Evolutionary conservation across 1,284 basidiomycete genomes (phyloP).

Genomic region (Puccinia hordei): DNA sequence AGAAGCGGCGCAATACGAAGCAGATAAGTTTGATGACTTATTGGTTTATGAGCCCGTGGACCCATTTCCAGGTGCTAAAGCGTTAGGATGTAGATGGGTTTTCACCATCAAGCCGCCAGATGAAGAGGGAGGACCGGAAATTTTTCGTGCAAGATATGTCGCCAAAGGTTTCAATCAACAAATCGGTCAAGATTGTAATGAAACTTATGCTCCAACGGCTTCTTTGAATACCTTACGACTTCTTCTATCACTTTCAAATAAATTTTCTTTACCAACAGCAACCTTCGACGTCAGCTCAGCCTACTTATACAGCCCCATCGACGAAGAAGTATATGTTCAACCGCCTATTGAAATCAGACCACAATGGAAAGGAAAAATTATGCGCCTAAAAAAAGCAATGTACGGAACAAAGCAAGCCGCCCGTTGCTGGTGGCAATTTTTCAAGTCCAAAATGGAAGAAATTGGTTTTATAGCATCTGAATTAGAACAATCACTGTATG

Average conservation of each 20-base stretch:
- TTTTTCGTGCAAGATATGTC: background rate
- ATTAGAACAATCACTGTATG: background rate
- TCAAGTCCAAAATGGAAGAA: background rate
- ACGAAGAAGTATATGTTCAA: no score
- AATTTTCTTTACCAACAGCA: background rate
- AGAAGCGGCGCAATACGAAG: background rate
- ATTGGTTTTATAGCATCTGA: background rate
- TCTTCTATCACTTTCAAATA: background rate
- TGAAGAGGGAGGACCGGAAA: background rate
- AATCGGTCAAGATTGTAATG: background rate
- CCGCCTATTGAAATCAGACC: no score
- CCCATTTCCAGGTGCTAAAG: background rate
- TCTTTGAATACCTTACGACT: background rate
- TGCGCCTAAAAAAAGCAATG: conserved; percentile 13
- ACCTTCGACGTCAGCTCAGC: conserved; percentile 17
- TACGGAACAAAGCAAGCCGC: conserved; percentile 18
- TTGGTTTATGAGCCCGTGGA: background rate
- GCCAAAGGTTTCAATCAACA: conserved; percentile 11
- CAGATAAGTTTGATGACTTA: background rate
- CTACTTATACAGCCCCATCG: background rate
- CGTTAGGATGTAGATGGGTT: background rate
- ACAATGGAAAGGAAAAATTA: no score
- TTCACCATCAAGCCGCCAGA: background rate
- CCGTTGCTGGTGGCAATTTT: conserved; percentile 18
- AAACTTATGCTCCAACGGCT: conserved; percentile 27